A percentile compares a stretch with the other conserved stretches of the same genome.
Conservation (phyloP, 495 filamentous ascomycete species). For the Hyaloscypha hepaticicola region DNA sequence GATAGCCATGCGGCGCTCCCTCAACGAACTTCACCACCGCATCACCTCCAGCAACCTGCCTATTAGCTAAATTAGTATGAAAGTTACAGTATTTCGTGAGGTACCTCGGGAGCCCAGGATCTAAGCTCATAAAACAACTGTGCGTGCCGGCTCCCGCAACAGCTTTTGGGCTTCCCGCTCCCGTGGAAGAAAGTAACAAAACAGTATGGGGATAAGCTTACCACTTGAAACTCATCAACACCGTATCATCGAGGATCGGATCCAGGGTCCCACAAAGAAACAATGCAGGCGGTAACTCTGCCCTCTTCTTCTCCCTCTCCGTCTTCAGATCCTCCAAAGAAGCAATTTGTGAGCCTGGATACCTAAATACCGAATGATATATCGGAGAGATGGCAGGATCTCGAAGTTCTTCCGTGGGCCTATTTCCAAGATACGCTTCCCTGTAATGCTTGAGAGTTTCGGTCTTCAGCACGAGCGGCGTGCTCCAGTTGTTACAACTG, state of each 20-base stretch:
- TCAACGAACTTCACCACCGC: conserved; percentile 49
- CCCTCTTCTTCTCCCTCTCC: conserved; percentile 20
- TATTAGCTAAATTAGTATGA: too few species aligned
- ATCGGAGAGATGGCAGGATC: conserved; percentile 41
- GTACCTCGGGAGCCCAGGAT: too few species aligned
- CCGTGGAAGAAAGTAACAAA: too few species aligned
- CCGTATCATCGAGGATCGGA: conserved; percentile 53
- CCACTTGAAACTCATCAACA: conserved; percentile 55
- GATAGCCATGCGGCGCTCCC: conserved; percentile 52
- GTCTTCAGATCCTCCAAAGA: conserved; percentile 39
- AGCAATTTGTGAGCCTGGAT: not conserved
- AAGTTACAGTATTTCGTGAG: too few species aligned
- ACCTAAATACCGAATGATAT: conserved; percentile 24
- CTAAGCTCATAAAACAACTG: too few species aligned
- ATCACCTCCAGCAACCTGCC: conserved; percentile 47
- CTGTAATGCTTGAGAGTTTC: conserved; percentile 42
- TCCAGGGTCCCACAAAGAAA: conserved; percentile 55
- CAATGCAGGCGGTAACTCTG: conserved; percentile 48
- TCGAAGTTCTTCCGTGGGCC: conserved; percentile 36
- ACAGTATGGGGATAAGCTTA: too few species aligned
- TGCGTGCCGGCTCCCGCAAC: too few species aligned
- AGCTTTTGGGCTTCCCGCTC: too few species aligned
- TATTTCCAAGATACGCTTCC: conserved; percentile 44
- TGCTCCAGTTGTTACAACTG: conserved; percentile 31
- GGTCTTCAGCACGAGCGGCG: conserved; percentile 40